Evolutionary conservation across 2,329 filamentous ascomycete species (phyloP).

Genomic region (Claviceps humidiphila): DNA sequence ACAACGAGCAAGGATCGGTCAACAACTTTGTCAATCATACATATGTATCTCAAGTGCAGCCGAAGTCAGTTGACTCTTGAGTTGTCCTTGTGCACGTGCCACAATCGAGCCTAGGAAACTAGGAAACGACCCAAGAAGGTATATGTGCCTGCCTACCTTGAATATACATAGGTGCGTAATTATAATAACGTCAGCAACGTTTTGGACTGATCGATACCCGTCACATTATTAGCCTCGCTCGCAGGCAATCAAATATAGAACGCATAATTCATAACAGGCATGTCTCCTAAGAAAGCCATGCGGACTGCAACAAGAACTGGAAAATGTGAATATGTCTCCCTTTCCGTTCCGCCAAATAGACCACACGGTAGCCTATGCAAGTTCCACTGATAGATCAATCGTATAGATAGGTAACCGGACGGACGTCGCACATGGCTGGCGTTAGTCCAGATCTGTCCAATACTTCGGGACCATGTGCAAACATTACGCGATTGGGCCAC

Average conservation of each 20-base stretch:
- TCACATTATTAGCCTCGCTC: neutral
- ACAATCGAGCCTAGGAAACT: too few relatives aligned
- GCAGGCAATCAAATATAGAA: neutral
- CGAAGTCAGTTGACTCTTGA: too few relatives aligned
- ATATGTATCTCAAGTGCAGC: too few relatives aligned
- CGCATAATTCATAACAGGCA: neutral
- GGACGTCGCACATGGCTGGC: neutral
- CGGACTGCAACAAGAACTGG: neutral
- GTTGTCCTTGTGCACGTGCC: too few relatives aligned
- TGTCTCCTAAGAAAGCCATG: neutral
- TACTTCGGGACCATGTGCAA: neutral
- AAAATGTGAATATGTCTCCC: neutral
- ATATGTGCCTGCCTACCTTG: too few relatives aligned
- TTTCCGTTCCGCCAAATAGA: neutral
- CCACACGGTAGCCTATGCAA: neutral
- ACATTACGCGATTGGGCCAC: neutral
- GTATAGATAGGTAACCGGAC: neutral
- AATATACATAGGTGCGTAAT: too few relatives aligned
- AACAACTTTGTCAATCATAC: too few relatives aligned
- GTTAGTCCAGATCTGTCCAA: neutral
- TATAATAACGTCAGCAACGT: too few relatives aligned
- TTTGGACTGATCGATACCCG: neutral
- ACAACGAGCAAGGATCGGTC: too few relatives aligned
- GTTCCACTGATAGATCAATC: neutral
- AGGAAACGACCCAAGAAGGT: too few relatives aligned